A percentile compares a stretch with the other conserved stretches of the same genome.
phyloP scores from a whole-genome alignment of 163 green algal genomes.

The Scenedesmus sp. region DNA sequence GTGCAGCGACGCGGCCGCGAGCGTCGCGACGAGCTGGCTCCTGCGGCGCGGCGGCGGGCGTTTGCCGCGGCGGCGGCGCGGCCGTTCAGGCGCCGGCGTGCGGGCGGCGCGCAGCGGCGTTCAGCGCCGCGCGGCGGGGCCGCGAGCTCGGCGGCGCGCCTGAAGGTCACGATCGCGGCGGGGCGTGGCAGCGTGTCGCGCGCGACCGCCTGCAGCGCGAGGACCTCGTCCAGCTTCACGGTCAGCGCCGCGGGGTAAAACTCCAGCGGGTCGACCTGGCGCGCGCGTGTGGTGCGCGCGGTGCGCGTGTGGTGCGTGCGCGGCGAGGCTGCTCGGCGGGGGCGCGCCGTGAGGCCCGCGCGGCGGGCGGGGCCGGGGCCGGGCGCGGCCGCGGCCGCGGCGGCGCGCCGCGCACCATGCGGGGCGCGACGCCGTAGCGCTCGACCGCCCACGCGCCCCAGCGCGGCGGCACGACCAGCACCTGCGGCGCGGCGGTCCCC shows the following conservation, averaged over 20 bases:
- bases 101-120: too few species aligned
- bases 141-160: too few species aligned
- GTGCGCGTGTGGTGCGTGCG: too few species aligned
- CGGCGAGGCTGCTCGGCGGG: too few species aligned
- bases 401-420: neutral
- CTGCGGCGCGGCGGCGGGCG: too few species aligned
- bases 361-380: too few species aligned
- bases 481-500: slow-evolving; percentile 24
- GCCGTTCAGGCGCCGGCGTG: too few species aligned
- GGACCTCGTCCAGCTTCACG: slow-evolving; percentile 18
- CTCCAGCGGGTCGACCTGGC: slow-evolving; percentile 35
- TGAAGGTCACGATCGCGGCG: slow-evolving; percentile 37
- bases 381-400: too few species aligned
- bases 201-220: slow-evolving; percentile 20
- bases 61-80: too few species aligned
- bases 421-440: slow-evolving; percentile 16
- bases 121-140: too few species aligned
- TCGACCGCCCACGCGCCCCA: slow-evolving; percentile 22
- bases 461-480: slow-evolving; percentile 24
- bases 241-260: slow-evolving; percentile 31
- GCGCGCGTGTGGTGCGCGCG: too few species aligned
- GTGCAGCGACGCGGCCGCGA: slow-evolving; percentile 29
- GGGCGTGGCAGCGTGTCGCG: slow-evolving; percentile 3
- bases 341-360: too few species aligned
- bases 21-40: slow-evolving; percentile 18